Base-by-base conservation (phyloP, 768 basidiomycete species). In the Nidula microcarpa region DNA sequence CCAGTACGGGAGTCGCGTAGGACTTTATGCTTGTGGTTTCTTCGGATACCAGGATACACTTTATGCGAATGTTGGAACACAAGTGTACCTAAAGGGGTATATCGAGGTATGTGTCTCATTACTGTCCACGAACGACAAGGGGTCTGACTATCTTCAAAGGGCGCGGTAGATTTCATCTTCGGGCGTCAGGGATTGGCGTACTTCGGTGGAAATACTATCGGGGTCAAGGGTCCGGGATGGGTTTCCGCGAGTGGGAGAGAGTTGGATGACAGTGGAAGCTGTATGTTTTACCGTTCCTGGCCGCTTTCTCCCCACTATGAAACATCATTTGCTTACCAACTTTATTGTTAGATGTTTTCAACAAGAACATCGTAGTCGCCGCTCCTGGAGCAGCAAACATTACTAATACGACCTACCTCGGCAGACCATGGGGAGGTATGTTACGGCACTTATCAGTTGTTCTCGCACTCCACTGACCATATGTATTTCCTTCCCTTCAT, bases 141-240 rank as follows among this genome's bases (percentile, higher is more conserved):
- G 33, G 11, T 2, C 7, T 23, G 11, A 32, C n/a, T 23, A 13
- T 37, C 44, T 30, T 23, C 11, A 32, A 39, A 79, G 76, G 78
- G 78, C 34, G 77, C 77, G 0, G 67, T 67, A 1, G 78, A 81
- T 55, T 81, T 81, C 54, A 78, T 80, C 46, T 80, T 79, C 53
- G 80, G 80, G 10, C 74, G 72, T 35, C 34, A 45, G 37, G 75
- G 74, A 4, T 63, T 65, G 41, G 77, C 76, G 1, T 80, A 74
- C 62, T 80, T 80, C 50, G 75, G 74, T 11, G 71, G 74, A 0
- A 79, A 78, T 53, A 79, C 76, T 0, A 77, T 81, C 30, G 77
- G 67, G 0, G 70, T 76, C 7, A 70, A 67, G 5, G 76, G 66
- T 37, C 62, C 68, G 34, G 80, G 79, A 5, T 77, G 61, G 47